Base-by-base conservation (phyloP, 116 monocot species). In the Posidonia oceanica region DNA sequence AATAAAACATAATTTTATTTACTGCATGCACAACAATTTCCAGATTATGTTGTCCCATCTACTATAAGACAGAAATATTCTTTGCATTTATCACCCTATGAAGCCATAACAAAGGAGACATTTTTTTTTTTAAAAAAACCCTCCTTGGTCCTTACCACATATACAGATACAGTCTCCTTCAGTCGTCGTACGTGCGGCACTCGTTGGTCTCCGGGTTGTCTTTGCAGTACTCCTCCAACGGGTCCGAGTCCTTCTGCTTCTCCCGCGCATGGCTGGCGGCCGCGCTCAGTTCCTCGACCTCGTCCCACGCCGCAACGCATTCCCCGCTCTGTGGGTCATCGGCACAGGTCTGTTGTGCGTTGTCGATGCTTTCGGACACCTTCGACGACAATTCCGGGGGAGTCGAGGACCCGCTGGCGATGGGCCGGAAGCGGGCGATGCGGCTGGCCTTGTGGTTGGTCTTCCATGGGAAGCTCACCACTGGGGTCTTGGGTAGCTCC, bases 271-370 rank as follows among this genome's bases (percentile, higher is more conserved):
- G 97, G 80, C 97, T 97, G 3, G 97, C 97, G 10, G 97, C 89
- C 1, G 97, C 89, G 76, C 97, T 97, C 54, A 92, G 82, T 80
- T 97, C 97, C 82, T 97, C 97, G 52, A 97, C 97, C 79, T 92
- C 89, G 68, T 97, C 97, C 97, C 97, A 97, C 29, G 97, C 92
- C 4, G 97, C 92, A 13, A 77, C 85, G 71, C 97, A 92, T 81
- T 92, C 97, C 36, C 87, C 89, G 37, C 80, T 85, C 64, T 17
- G 66, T 17, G 73, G 36, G 73, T 97, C 76, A 7, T 64, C 92
- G 3, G 74, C 74, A 78, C 97, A 97, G 21, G 69, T 18, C 77
- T 92, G 82, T 82, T 85, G 73, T 22, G 97, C 97, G 56, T 80
- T 64, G 76, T 87, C 83, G 62, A 97, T 97, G 85, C 97, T 97